phyloP scores from a whole-genome alignment of 371 early-diverging fungal genomes.

The Apophysomyces elegans region DNA sequence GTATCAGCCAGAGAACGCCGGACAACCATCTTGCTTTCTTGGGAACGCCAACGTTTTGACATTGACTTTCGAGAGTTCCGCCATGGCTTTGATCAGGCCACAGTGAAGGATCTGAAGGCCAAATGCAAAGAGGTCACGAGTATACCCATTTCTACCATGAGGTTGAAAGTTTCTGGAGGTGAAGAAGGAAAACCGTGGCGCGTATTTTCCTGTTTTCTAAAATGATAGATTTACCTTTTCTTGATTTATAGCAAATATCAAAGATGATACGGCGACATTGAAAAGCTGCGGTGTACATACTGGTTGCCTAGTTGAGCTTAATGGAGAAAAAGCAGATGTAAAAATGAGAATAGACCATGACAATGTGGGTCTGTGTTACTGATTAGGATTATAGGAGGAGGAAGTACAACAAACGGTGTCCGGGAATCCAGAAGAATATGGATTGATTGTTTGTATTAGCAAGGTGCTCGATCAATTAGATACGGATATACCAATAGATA shows the following conservation, averaged over 20 bases:
- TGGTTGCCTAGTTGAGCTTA: slow-evolving; percentile 50
- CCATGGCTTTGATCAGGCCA: slow-evolving; percentile 40
- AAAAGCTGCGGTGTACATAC: slow-evolving; percentile 58
- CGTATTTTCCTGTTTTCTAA: neutral
- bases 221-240: neutral
- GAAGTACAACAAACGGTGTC: slow-evolving; percentile 57
- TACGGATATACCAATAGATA: slow-evolving; percentile 20
- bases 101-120: slow-evolving; percentile 44
- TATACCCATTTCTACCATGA: slow-evolving; percentile 53
- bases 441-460: slow-evolving; percentile 37
- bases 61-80: slow-evolving; percentile 42
- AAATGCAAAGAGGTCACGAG: slow-evolving; percentile 46
- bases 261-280: slow-evolving; percentile 64
- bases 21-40: slow-evolving; percentile 37
- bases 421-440: slow-evolving; percentile 56
- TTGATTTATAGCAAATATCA: slow-evolving; percentile 52
- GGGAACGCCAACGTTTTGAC: slow-evolving; percentile 36
- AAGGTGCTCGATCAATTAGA: slow-evolving; percentile 30
- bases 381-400: slow-evolving; percentile 33
- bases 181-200: slow-evolving; percentile 6
- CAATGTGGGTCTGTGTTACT: neutral
- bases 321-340: slow-evolving; percentile 63
- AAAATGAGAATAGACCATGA: slow-evolving; percentile 11
- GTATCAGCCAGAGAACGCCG: slow-evolving; percentile 38
- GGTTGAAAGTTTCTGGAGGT: slow-evolving; percentile 50